Evolutionary conservation across 2,329 filamentous ascomycete species (phyloP).

Genomic region (Zasmidium cellare): DNA sequence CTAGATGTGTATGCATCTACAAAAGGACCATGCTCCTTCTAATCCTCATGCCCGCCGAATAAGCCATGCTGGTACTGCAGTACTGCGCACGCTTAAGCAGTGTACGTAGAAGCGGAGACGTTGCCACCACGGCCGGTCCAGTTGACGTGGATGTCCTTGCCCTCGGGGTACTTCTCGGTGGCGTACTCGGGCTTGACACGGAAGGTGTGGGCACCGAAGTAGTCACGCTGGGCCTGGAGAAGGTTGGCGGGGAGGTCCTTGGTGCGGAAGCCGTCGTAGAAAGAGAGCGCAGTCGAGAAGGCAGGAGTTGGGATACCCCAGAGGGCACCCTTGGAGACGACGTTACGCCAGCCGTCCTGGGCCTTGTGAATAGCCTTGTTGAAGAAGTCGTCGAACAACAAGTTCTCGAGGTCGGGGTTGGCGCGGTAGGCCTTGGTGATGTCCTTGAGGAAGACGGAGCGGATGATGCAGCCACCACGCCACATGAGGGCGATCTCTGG

Average conservation of each 20-base stretch:
- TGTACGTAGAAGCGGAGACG: conserved; percentile 95
- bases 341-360: conserved; percentile 84
- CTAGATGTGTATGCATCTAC: neutral
- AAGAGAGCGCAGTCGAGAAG: conserved; percentile 95
- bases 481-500: conserved; percentile 99
- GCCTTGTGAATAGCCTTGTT: conserved; percentile 98
- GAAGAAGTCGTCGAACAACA: conserved; percentile 99
- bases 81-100: conserved; percentile 64
- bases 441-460: conserved; percentile 99
- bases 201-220: conserved; percentile 76
- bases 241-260: conserved; percentile 97
- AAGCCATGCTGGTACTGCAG: neutral
- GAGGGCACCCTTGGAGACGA: conserved; percentile 86
- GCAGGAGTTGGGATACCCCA: conserved; percentile 95
- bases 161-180: conserved; percentile 69
- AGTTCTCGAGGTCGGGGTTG: conserved; percentile 93
- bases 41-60: neutral
- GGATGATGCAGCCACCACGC: conserved; percentile 99
- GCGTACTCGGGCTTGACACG: conserved; percentile 54
- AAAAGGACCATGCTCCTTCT: neutral
- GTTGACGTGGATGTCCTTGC: conserved; percentile 96
- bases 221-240: conserved; percentile 97
- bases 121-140: conserved; percentile 98
- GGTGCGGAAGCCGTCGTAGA: conserved; percentile 98
- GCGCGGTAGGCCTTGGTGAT: conserved; percentile 96